phyloP scores from a whole-genome alignment of 306 rosid species.

The Vachellia collinsii region DNA sequence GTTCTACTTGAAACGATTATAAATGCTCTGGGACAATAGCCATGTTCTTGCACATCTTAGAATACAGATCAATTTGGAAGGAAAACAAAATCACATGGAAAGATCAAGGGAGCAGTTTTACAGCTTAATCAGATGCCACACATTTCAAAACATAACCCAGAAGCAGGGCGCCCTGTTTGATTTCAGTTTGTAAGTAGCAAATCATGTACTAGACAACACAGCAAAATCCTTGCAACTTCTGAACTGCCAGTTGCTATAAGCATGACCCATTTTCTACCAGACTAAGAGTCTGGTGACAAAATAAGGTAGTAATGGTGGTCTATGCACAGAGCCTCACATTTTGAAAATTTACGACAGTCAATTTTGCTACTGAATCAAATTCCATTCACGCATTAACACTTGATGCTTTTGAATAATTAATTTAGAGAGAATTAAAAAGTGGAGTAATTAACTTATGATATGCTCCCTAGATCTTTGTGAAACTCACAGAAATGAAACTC shows the following conservation, averaged over 20 bases:
- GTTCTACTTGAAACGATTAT: neutral
- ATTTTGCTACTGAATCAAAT: neutral
- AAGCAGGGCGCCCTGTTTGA: neutral
- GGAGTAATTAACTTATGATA: neutral
- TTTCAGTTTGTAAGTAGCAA: neutral
- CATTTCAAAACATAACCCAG: conserved; percentile 1
- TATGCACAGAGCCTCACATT: neutral
- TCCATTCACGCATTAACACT: neutral
- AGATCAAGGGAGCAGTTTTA: neutral
- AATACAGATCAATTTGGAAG: too few species aligned
- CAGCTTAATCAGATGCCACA: neutral
- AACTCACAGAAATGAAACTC: neutral
- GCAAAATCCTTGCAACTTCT: neutral
- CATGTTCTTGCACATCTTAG: neutral
- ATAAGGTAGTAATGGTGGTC: neutral
- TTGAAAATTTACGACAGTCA: neutral
- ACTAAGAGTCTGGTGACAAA: neutral
- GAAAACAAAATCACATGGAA: too few species aligned
- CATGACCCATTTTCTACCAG: neutral
- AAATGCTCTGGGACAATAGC: neutral
- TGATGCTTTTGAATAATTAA: neutral
- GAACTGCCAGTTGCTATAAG: neutral
- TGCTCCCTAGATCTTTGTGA: neutral
- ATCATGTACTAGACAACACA: neutral
- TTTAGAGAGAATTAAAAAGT: neutral